A percentile compares a stretch with the other conserved stretches of the same genome.
phyloP scores from a whole-genome alignment of 2,329 filamentous ascomycete genomes.

The Pyrenochaeta sp. region DNA sequence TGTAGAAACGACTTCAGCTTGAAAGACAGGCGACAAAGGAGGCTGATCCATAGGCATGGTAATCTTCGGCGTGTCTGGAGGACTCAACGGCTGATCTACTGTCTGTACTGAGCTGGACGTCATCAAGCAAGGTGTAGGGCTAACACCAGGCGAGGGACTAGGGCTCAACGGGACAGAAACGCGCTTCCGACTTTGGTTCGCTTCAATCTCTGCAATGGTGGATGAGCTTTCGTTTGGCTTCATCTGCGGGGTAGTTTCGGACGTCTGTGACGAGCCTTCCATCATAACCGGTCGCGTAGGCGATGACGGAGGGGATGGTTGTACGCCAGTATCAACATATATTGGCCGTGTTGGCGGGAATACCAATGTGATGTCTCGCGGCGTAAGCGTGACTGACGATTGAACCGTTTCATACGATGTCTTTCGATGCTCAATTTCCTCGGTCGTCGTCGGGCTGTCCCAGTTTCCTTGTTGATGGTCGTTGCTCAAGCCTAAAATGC shows the following conservation, averaged over 20 bases:
- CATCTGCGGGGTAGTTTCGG: conserved; percentile 23
- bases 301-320: conserved; percentile 84
- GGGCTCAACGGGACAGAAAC: conserved; percentile 54
- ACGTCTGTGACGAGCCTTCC: conserved; percentile 32
- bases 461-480: conserved; percentile 35
- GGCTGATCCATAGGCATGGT: conserved; percentile 53
- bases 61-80: conserved; percentile 70
- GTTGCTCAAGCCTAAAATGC: conserved; percentile 52
- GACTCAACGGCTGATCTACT: conserved; percentile 68
- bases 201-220: conserved; percentile 64
- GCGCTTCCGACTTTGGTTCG: conserved; percentile 77
- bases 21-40: conserved; percentile 45
- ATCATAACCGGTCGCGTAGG: conserved; percentile 58
- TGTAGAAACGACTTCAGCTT: conserved; percentile 60
- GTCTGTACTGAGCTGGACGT: conserved; percentile 73
- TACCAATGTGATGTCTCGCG: conserved; percentile 39
- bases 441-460: conserved; percentile 28
- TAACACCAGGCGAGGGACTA: conserved; percentile 19
- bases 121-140: conserved; percentile 56
- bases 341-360: conserved; percentile 49
- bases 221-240: conserved; percentile 32
- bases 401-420: conserved; percentile 28
- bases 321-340: conserved; percentile 80
- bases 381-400: conserved; percentile 33
- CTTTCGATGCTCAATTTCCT: conserved; percentile 38